Evolutionary conservation across 2,329 filamentous ascomycete species (phyloP).

Genomic region (Fusarium subtropicale): DNA sequence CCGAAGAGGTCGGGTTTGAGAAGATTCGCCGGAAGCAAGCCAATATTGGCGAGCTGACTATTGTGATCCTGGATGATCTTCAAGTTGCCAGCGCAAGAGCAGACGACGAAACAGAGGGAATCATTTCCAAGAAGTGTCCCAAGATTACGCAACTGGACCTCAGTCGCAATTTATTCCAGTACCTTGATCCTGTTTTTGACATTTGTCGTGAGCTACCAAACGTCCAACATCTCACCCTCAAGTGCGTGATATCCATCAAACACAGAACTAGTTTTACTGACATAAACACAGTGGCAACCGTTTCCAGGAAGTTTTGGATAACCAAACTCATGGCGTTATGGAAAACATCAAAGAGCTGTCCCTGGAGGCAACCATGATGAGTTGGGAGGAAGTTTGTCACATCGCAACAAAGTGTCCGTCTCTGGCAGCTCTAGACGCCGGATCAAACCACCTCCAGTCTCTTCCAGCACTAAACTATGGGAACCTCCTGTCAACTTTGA

Average conservation of each 20-base stretch:
- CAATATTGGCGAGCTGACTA: slow-evolving; percentile 79
- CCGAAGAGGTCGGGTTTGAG: slow-evolving; percentile 94
- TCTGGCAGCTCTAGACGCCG: slow-evolving; percentile 63
- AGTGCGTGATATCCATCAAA: slow-evolving; percentile 63
- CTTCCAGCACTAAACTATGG: slow-evolving; percentile 59
- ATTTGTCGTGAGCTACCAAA: slow-evolving; percentile 78
- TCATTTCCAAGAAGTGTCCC: slow-evolving; percentile 66
- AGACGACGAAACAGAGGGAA: slow-evolving; percentile 47
- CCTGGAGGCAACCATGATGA: slow-evolving; percentile 74
- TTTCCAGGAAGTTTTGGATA: slow-evolving; percentile 61
- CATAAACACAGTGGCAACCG: slow-evolving; percentile 74
- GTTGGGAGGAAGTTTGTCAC: slow-evolving; percentile 72
- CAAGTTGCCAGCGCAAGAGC: slow-evolving; percentile 62
- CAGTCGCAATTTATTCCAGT: slow-evolving; percentile 83
- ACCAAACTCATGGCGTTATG: slow-evolving; percentile 57
- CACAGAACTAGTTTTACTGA: slow-evolving; percentile 30
- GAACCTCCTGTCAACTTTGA: slow-evolving; percentile 64
- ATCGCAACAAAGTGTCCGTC: slow-evolving; percentile 65
- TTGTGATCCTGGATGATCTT: slow-evolving; percentile 84
- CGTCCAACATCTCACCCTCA: slow-evolving; percentile 75
- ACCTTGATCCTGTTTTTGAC: slow-evolving; percentile 72
- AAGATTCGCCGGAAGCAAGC: slow-evolving; percentile 87
- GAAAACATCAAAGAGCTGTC: slow-evolving; percentile 68
- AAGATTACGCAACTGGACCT: slow-evolving; percentile 84
- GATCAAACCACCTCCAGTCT: slow-evolving; percentile 67